phyloP scores from a whole-genome alignment of 306 rosid species.

The Gillenia trifoliata region DNA sequence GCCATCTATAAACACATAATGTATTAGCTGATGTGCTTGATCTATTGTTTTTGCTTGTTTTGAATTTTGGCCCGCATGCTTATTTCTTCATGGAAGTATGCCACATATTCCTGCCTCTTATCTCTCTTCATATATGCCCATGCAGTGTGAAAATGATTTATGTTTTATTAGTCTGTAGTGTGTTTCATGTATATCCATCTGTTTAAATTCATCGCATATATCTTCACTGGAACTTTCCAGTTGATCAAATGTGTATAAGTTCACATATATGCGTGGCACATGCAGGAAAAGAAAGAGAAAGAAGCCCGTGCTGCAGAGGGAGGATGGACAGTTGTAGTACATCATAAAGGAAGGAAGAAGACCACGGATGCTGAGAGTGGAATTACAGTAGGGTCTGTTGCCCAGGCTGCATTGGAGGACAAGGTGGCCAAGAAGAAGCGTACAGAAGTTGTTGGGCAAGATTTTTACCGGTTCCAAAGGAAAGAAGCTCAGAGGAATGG shows the following conservation, averaged over 20 bases:
- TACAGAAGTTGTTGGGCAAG: constrained; percentile 54
- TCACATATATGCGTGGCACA: not conserved
- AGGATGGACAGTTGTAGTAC: constrained; percentile 85
- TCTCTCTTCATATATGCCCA: not conserved
- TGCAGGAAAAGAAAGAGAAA: constrained; percentile 69
- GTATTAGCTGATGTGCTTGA: not conserved
- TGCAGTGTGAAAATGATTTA: not conserved
- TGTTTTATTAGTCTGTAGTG: not conserved
- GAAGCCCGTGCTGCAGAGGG: constrained; percentile 71
- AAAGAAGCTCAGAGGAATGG: constrained; percentile 84
- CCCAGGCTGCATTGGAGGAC: constrained; percentile 65
- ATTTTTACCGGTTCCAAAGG: constrained; percentile 86
- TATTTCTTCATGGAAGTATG: not conserved
- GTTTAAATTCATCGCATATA: not conserved
- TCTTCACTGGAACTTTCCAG: not conserved
- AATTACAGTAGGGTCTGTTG: constrained; percentile 66
- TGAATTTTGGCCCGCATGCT: not conserved
- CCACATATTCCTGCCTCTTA: not conserved
- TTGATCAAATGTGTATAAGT: not conserved
- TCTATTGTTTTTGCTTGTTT: not conserved
- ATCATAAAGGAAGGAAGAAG: constrained; percentile 90
- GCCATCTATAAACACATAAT: not conserved
- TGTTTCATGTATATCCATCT: not conserved
- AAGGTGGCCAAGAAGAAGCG: constrained; percentile 60
- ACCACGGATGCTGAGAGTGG: constrained; percentile 81